Conservation (phyloP, 495 filamentous ascomycete species). For the Daldinia childiae region DNA sequence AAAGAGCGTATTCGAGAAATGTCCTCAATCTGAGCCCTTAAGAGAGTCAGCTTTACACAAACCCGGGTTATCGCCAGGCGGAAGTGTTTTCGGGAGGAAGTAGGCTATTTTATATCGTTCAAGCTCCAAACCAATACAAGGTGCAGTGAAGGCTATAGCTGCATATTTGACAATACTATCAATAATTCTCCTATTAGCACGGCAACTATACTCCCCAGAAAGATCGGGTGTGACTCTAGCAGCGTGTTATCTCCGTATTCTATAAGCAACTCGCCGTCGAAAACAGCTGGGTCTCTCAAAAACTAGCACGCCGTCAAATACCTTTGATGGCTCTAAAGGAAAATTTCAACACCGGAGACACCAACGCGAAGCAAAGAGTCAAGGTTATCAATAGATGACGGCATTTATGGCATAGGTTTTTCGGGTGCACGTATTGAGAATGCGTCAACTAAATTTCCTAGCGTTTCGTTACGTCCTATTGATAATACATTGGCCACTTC, state of each 20-base stretch:
- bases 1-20: constrained; percentile 17
- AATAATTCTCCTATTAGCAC: constrained; percentile 24
- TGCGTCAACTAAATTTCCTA: constrained; percentile 10
- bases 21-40: background rate
- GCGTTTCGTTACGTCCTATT: constrained; percentile 21
- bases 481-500: constrained; percentile 17
- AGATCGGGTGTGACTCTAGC: constrained; percentile 2
- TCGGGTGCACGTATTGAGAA: background rate
- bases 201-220: background rate
- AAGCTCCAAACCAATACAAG: constrained; percentile 35
- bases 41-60: background rate
- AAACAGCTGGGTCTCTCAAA: constrained; percentile 7
- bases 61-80: background rate
- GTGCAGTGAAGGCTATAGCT: constrained; percentile 56
- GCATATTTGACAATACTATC: constrained; percentile 52
- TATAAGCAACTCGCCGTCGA: constrained; percentile 16
- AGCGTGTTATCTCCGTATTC: constrained; percentile 45
- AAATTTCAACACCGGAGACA: background rate
- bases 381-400: background rate
- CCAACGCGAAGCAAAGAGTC: constrained; percentile 4
- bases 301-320: constrained; percentile 12
- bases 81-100: constrained; percentile 8
- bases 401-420: background rate
- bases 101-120: constrained; percentile 27
- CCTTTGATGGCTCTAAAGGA: background rate